Evolutionary conservation across 1,284 basidiomycete genomes (phyloP).

Genomic region (Ganoderma multipileum): DNA sequence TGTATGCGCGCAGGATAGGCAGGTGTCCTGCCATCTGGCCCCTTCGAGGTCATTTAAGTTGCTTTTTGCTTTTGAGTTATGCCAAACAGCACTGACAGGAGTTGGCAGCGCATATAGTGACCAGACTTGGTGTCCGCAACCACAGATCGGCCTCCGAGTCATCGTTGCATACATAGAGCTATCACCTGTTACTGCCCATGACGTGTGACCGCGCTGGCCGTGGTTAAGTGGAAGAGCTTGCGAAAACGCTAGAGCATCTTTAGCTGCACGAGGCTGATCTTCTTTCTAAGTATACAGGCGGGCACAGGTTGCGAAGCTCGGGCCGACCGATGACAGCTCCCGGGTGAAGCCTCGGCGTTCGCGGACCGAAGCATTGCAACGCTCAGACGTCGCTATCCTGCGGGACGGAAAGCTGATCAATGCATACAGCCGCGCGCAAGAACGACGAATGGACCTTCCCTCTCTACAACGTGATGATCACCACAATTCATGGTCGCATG

Average conservation of each 20-base stretch:
- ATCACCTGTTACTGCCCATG: not conserved
- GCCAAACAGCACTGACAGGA: not conserved
- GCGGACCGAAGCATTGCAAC: not conserved
- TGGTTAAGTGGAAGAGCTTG: not conserved
- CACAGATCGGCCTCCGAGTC: too few species aligned
- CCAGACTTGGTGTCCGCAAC: not conserved
- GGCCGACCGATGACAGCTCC: not conserved
- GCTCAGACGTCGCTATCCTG: not conserved
- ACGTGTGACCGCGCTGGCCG: not conserved
- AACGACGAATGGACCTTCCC: not conserved
- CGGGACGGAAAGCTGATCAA: not conserved
- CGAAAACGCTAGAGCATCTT: not conserved
- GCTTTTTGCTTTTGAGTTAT: too few species aligned
- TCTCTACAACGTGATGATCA: too few species aligned
- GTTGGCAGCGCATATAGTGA: not conserved
- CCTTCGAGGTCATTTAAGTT: not conserved
- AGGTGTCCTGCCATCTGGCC: not conserved
- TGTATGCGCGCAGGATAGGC: too few species aligned
- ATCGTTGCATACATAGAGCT: too few species aligned
- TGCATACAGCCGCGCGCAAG: not conserved
- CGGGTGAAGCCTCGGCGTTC: not conserved
- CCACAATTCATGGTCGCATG: not conserved
- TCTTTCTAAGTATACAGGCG: not conserved
- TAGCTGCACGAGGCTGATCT: not conserved
- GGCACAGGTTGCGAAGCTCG: not conserved